These are phyloP conservation scores for Rubia tinctorum DNA, from an alignment of 305 asterid genomes.

Conservation along the genomic window DNA sequence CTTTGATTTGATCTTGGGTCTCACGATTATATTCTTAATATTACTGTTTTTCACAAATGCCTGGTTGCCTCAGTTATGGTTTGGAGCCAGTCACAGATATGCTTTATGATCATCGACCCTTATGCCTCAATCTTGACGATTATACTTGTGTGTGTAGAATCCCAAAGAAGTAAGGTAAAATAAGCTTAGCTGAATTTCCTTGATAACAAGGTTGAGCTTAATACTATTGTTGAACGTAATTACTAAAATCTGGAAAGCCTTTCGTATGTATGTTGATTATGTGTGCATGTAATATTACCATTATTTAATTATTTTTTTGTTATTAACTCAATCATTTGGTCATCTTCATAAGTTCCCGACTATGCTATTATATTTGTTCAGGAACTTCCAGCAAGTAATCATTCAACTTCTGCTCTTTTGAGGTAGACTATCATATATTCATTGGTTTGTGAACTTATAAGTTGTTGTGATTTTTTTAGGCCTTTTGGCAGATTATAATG, in stretches of 20 bases:
- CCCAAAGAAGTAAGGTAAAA: constrained; percentile 48
- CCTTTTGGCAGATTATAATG: constrained; percentile 95
- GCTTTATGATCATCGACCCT: constrained; percentile 61
- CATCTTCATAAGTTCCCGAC: constrained; percentile 43
- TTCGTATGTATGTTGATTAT: constrained; percentile 40
- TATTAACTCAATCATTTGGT: not conserved
- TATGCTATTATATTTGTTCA: constrained; percentile 59
- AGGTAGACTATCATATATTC: too few relatives aligned
- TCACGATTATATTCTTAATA: not conserved
- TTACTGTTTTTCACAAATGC: constrained; percentile 38
- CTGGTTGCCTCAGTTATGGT: constrained; percentile 26
- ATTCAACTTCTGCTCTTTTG: not conserved
- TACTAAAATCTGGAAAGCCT: constrained; percentile 68
- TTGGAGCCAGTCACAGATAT: constrained; percentile 18
- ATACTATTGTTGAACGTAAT: not conserved
- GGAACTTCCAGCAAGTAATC: constrained; percentile 36
- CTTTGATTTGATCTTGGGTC: not conserved
- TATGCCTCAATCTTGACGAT: constrained; percentile 51
- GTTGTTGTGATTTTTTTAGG: constrained; percentile 27
- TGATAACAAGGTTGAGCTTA: not conserved
- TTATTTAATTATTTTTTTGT: too few relatives aligned
- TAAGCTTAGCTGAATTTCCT: not conserved
- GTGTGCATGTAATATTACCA: not conserved
- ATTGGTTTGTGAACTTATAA: not conserved
- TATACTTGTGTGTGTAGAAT: constrained; percentile 53